Percentiles rank a stretch among this genome's conserved stretches.
phyloP scores from a whole-genome alignment of 805 yeast species.

The Nakazawaea populi region DNA sequence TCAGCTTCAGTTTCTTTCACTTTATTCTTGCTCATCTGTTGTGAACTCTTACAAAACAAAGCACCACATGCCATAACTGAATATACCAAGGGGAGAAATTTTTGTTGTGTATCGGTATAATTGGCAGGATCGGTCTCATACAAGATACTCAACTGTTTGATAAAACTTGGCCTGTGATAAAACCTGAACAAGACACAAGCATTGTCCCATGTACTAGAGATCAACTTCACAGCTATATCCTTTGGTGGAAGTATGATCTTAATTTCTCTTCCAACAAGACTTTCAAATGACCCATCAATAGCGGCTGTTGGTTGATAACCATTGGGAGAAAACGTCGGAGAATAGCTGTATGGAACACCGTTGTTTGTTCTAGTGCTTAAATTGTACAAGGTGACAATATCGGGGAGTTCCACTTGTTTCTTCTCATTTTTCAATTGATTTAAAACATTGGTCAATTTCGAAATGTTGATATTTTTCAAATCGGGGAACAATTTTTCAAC shows the following conservation, averaged over 20 bases:
- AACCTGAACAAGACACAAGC: conserved; percentile 84
- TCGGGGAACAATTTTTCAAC: conserved; percentile 9
- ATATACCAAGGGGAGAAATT: conserved; percentile 74
- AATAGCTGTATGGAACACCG: conserved; percentile 18
- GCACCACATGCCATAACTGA: conserved; percentile 89
- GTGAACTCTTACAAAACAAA: conserved; percentile 53
- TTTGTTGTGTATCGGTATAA: conserved; percentile 67
- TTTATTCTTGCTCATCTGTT: conserved; percentile 25
- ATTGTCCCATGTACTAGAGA: conserved; percentile 75
- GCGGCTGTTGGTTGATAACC: conserved; percentile 17
- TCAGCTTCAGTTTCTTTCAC: conserved; percentile 1
- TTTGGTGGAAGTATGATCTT: conserved; percentile 71
- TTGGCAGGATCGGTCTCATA: conserved; percentile 71
- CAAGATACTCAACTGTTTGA: conserved; percentile 66
- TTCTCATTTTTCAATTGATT: conserved; percentile 9
- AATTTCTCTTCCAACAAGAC: conserved; percentile 41
- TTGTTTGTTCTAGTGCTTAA: conserved; percentile 18
- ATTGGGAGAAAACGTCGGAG: conserved; percentile 10
- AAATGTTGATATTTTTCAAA: conserved; percentile 23
- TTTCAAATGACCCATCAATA: conserved; percentile 33
- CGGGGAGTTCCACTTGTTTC: background rate
- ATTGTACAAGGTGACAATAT: conserved; percentile 8
- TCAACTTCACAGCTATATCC: conserved; percentile 62
- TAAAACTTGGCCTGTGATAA: conserved; percentile 78
- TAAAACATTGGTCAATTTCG: conserved; percentile 26